Conservation (phyloP, 148 eudicot species). For the Vaccinium vitisidaea region DNA sequence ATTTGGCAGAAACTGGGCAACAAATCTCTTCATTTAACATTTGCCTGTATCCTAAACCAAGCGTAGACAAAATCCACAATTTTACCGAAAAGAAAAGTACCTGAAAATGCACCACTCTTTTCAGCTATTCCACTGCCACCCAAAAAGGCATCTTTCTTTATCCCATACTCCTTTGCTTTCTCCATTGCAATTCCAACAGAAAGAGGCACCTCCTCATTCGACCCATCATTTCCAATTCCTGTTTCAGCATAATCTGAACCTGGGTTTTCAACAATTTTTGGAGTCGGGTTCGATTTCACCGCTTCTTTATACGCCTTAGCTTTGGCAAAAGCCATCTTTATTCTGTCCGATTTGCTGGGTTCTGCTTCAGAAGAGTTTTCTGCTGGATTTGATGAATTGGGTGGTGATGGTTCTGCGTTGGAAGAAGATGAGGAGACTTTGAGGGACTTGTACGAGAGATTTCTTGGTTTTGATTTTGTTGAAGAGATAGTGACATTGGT, state of each 20-base stretch:
- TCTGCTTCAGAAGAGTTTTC: slow-evolving; percentile 17
- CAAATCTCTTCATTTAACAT: not conserved
- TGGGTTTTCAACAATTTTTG: slow-evolving; percentile 22
- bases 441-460: slow-evolving; percentile 29
- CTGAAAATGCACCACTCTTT: slow-evolving; percentile 17
- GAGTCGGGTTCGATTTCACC: slow-evolving; percentile 17
- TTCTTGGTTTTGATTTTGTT: slow-evolving; percentile 21
- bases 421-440: slow-evolving; percentile 35
- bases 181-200: slow-evolving; percentile 35
- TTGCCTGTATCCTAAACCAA: not conserved
- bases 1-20: not conserved
- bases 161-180: slow-evolving; percentile 21
- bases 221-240: slow-evolving; percentile 21
- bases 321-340: slow-evolving; percentile 53
- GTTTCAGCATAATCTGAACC: slow-evolving; percentile 5
- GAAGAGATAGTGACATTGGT: slow-evolving; percentile 7
- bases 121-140: slow-evolving; percentile 12
- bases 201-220: slow-evolving; percentile 28
- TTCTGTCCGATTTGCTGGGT: slow-evolving; percentile 24
- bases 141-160: not conserved
- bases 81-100: slow-evolving; percentile 19
- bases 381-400: slow-evolving; percentile 28
- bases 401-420: slow-evolving; percentile 30
- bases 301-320: slow-evolving; percentile 58
- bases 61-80: not conserved